Base-by-base conservation (phyloP, 2,329 filamentous ascomycete species). In the Pseudocercospora ulei region DNA sequence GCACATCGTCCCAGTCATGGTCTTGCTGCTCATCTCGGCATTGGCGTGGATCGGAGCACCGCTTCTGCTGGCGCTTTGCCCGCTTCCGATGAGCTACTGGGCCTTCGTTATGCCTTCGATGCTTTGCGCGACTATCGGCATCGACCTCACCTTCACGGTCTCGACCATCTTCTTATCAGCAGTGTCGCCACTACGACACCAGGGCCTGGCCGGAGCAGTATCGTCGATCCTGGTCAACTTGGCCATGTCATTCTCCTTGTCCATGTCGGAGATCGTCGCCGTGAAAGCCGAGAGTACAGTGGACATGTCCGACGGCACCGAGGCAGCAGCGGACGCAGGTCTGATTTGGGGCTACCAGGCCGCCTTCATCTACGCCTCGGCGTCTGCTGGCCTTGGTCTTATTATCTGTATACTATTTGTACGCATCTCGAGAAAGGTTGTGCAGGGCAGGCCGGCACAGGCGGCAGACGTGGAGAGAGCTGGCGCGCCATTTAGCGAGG, bases 141-240 rank as follows among this genome's bases (percentile, higher is more conserved):
- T 59, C 37, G 59, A 62, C 39, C 40, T 61, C 4, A 62, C 59
- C 0, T 60, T 55, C 51, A 60, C 55, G n/a, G 46, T 62, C 3
- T 53, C 54, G 9, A 49, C 52, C 13, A 52, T 61, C 16, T 59
- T 58, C 42, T 41, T 61, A 8, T 55, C 56, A 2, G 41, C 53
- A 0, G 45, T 53, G 0, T 56, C 58, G 34, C 59, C 59, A 4
- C 47, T 53, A 12, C 43, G 52, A 6, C 55, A 55, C 14, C 59
- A 62, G 43, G 59, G 56, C 9, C 42, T 62, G 3, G 56, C 55
- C 2, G 59, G 59, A 13, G 59, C 59, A 1, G 49, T 62, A 3
- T 56, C 52, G 16, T 59, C 55, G 7, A 59, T 59, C 29, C 45
- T 60, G 3, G 52, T 61, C 47, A 60, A 62, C 29, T 43, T 62